Evolutionary conservation across 129 eudicot species (phyloP).

Genomic region (Artemisia tridentata): DNA sequence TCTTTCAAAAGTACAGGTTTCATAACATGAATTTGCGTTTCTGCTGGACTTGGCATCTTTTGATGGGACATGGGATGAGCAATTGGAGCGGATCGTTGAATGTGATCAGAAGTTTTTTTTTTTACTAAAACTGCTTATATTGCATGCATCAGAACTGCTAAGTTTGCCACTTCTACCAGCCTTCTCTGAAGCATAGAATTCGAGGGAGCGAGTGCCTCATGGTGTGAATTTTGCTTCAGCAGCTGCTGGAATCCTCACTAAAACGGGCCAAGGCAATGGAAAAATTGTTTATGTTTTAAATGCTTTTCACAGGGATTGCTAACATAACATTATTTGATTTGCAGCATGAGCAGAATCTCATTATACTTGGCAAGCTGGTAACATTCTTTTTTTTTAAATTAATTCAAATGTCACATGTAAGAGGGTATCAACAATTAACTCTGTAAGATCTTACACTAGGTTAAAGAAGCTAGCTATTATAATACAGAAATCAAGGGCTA

Average conservation of each 20-base stretch:
- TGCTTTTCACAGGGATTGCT: too few species aligned
- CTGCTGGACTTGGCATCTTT: constrained; percentile 84
- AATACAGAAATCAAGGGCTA: constrained; percentile 50
- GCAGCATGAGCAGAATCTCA: constrained; percentile 83
- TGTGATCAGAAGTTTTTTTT: constrained; percentile 62
- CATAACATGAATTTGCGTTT: constrained; percentile 94
- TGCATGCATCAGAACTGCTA: constrained; percentile 60
- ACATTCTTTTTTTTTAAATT: constrained; percentile 23
- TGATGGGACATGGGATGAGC: constrained; percentile 86
- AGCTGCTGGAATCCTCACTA: too few species aligned
- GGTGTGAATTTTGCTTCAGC: too few species aligned
- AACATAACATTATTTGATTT: constrained; percentile 45
- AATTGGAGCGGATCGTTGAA: constrained; percentile 66
- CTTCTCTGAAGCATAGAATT: too few species aligned
- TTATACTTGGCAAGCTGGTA: constrained; percentile 61
- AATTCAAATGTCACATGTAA: constrained; percentile 13
- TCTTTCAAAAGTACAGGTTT: constrained; percentile 43
- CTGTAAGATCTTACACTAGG: constrained; percentile 37
- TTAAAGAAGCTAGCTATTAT: constrained; percentile 54
- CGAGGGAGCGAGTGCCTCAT: too few species aligned
- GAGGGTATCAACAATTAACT: constrained; percentile 6
- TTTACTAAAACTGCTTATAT: not conserved
- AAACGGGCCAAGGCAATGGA: too few species aligned
- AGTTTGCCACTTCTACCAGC: too few species aligned
- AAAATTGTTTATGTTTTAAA: too few species aligned